Evolutionary conservation across 306 rosid species (phyloP), one percentile per base, ranked within the genome.

Genomic region (Nissolia schottii): DNA sequence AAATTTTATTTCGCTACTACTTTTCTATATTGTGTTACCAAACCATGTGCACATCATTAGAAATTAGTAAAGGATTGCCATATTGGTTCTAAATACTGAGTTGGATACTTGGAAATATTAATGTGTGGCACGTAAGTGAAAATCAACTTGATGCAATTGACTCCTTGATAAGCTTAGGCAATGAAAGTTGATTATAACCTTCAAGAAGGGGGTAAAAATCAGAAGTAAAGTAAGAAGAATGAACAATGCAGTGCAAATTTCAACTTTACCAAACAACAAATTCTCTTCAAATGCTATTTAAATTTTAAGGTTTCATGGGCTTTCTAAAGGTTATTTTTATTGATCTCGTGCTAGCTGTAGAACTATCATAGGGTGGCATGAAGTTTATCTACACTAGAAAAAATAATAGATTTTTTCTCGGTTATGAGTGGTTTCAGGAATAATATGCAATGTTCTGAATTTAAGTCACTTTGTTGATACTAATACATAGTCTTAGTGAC

Each of bases 171-270:
- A n/a, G n/a, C n/a, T n/a, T n/a, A n/a, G n/a, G n/a, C n/a, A n/a
- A n/a, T n/a, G n/a, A n/a, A n/a, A n/a, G n/a, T n/a, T n/a, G n/a
- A n/a, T 23, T 46, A 66, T 38, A 66, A 22, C 60, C 65, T 8
- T 56, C n/a, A 40, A 6, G 67, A 45, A 76, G 23, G 68, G 11
- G 73, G 41, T 4, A 27, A 57, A 32, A 66, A 67, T n/a, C n/a
- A n/a, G 31, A 22, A 31, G 50, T 20, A 45, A 34, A 38, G 59
- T 40, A 55, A 13, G 67, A 41, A 27, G 23, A 58, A 24, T 13
- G n/a, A 72, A 18, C 23, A 29, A 31, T 59, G 49, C 66, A 25
- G 18, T 29, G 35, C 34, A 29, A 76, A 13, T 58, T 65, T 49
- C 34, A 58, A 48, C 63, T 31, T 58, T 46, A 34, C 38, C 56